These are phyloP conservation scores for Tilletia walkeri DNA, from an alignment of 1,284 basidiomycete genomes.

Conservation along the genomic window DNA sequence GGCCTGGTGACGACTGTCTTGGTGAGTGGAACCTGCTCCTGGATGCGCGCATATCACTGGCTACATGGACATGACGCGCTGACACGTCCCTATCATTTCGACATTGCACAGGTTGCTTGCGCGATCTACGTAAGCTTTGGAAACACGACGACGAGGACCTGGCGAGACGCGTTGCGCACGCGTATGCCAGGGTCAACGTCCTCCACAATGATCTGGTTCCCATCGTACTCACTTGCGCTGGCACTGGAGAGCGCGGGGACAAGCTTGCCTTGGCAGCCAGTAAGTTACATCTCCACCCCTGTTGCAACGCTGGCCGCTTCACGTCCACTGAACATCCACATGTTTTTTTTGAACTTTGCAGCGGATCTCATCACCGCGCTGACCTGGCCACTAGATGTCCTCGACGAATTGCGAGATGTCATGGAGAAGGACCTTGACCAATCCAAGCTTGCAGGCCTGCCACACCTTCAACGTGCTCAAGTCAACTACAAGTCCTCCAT, in stretches of 20 bases:
- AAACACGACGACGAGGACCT: slow-evolving; percentile 50
- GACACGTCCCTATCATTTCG: background rate
- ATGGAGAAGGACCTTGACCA: slow-evolving; percentile 43
- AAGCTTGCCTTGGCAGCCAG: slow-evolving; percentile 52
- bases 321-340: background rate
- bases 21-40: slow-evolving; percentile 23
- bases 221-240: slow-evolving; percentile 49
- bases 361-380: slow-evolving; percentile 53
- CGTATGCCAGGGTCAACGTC: slow-evolving; percentile 49
- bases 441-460: slow-evolving; percentile 33
- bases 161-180: slow-evolving; percentile 45
- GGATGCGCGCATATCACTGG: background rate
- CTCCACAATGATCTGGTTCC: slow-evolving; percentile 52
- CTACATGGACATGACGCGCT: background rate
- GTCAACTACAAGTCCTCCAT: slow-evolving; percentile 53
- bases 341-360: slow-evolving; percentile 14
- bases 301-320: background rate
- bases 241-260: slow-evolving; percentile 35
- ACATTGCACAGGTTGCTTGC: slow-evolving; percentile 32
- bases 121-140: slow-evolving; percentile 51
- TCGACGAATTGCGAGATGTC: slow-evolving; percentile 45
- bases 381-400: slow-evolving; percentile 53
- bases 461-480: slow-evolving; percentile 38
- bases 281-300: slow-evolving; percentile 2
- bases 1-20: slow-evolving; percentile 48